These are phyloP conservation scores for Angophora floribunda DNA, from an alignment of 345 rosid species.

Conservation along the genomic window DNA sequence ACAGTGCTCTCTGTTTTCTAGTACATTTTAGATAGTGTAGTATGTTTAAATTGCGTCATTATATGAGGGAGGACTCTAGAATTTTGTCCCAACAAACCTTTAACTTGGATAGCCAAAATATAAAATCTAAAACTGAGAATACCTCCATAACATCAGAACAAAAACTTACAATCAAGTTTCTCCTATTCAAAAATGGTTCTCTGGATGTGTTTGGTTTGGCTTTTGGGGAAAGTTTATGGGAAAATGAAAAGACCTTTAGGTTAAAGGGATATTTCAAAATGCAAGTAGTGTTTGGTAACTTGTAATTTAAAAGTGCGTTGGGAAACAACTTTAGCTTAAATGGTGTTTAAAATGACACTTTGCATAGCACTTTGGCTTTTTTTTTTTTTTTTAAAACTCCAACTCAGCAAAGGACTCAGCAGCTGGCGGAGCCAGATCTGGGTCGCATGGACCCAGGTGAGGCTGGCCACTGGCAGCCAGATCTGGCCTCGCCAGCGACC, in stretches of 20 bases:
- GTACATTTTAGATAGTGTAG: background rate
- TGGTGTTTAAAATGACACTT: background rate
- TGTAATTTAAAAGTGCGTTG: background rate
- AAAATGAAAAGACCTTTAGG: background rate
- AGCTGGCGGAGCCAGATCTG: background rate
- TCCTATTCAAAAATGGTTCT: background rate
- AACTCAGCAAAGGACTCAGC: background rate
- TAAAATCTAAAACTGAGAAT: background rate
- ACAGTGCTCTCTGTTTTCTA: background rate
- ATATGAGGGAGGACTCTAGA: background rate
- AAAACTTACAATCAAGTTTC: background rate
- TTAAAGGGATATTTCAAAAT: background rate
- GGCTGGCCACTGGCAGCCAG: background rate
- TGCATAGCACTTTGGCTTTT: background rate
- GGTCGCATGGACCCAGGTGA: background rate
- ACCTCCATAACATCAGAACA: background rate
- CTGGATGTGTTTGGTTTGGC: background rate
- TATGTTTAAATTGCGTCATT: background rate
- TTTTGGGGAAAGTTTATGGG: background rate
- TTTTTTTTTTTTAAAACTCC: too few species aligned
- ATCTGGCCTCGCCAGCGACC: background rate
- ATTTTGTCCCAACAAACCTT: background rate
- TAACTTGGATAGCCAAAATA: background rate
- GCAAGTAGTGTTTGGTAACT: background rate
- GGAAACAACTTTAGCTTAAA: background rate